Evolutionary conservation across 352 stramenopile species (phyloP).

Genomic region (Halophytophthora batemanensis): DNA sequence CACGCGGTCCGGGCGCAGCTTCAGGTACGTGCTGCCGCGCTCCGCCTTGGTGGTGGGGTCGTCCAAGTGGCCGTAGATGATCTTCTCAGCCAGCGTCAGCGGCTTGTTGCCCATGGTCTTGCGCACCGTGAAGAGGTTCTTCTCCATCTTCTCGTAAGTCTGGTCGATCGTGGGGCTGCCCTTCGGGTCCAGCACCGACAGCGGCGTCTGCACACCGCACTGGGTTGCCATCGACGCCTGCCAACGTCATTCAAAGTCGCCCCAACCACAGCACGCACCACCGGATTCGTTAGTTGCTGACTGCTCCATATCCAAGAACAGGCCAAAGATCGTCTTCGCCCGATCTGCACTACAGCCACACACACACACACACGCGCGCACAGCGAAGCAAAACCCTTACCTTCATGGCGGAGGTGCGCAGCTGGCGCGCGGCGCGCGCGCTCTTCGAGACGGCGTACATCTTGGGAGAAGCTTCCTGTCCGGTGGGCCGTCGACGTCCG

Average conservation of each 20-base stretch:
- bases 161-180: slow-evolving; percentile 91
- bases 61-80: slow-evolving; percentile 94
- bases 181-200: slow-evolving; percentile 89
- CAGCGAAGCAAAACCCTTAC: slow-evolving; percentile 18
- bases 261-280: slow-evolving; percentile 11
- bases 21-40: slow-evolving; percentile 91
- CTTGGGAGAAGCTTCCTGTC: slow-evolving; percentile 17
- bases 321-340: background rate
- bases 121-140: slow-evolving; percentile 86
- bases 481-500: slow-evolving; percentile 15
- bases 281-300: slow-evolving; percentile 8
- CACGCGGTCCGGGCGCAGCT: slow-evolving; percentile 91
- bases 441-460: slow-evolving; percentile 66
- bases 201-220: slow-evolving; percentile 69
- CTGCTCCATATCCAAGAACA: slow-evolving; percentile 17
- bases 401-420: slow-evolving; percentile 66
- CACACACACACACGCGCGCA: background rate
- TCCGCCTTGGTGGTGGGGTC: slow-evolving; percentile 78
- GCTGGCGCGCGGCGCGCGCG: slow-evolving; percentile 59
- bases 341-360: background rate
- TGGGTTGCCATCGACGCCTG: slow-evolving; percentile 71
- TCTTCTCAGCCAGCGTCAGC: slow-evolving; percentile 92
- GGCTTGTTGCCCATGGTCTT: slow-evolving; percentile 89
- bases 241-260: background rate
- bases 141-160: slow-evolving; percentile 92